Percentiles rank a stretch among this genome's conserved stretches.
Evolutionary conservation across 164 flowering plant species (phyloP).

Genomic region (Aristolochia contorta): DNA sequence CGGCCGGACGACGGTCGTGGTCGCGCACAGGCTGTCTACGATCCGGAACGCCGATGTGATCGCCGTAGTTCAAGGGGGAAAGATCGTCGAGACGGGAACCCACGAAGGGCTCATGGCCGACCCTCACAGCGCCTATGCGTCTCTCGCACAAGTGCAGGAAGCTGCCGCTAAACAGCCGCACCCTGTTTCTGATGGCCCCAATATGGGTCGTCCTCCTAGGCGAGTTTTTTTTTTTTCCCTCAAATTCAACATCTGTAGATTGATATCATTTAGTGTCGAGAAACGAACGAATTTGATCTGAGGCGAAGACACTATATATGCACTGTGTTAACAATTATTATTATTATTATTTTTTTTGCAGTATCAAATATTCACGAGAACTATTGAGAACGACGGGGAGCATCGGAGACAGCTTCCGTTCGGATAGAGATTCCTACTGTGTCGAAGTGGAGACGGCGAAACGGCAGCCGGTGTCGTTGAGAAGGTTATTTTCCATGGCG

Average conservation of each 20-base stretch:
- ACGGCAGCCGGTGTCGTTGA: conserved; percentile 29
- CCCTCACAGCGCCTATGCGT: conserved; percentile 59
- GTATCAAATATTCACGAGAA: conserved; percentile 57
- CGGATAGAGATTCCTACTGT: conserved; percentile 55
- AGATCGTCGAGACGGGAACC: conserved; percentile 81
- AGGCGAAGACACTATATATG: background rate
- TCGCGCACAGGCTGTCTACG: conserved; percentile 95
- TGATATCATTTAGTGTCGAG: no score
- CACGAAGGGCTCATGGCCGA: conserved; percentile 77
- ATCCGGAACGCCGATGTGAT: conserved; percentile 81
- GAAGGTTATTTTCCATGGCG: conserved; percentile 69
- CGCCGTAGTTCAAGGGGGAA: conserved; percentile 76
- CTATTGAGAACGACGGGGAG: conserved; percentile 53
- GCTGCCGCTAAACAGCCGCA: conserved; percentile 36
- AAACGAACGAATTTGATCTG: background rate
- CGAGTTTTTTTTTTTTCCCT: no score
- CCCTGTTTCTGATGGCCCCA: conserved; percentile 27
- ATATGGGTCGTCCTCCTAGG: conserved; percentile 52
- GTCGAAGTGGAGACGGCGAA: conserved; percentile 31
- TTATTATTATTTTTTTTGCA: conserved; percentile 18
- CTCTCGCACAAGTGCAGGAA: conserved; percentile 75
- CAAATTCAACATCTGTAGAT: no score
- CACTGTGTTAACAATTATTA: no score
- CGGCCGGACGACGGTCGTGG: conserved; percentile 82
- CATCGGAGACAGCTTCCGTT: conserved; percentile 69